phyloP scores from a whole-genome alignment of 257 asterid genomes.

The Gentiana straminea region DNA sequence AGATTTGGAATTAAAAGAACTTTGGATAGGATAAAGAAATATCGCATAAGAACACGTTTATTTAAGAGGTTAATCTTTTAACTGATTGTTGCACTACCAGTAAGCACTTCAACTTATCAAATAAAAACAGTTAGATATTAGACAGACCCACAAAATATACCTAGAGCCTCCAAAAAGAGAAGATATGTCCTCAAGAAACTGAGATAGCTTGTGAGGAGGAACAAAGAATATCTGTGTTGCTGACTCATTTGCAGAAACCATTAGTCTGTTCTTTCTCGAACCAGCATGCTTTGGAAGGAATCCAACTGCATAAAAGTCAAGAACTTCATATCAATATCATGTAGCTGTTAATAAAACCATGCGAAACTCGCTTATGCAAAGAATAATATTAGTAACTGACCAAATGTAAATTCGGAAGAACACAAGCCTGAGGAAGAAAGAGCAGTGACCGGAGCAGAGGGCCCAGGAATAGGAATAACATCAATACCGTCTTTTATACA shows the following conservation, averaged over 20 bases:
- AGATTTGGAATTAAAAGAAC: no score
- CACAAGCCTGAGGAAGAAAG: constrained; percentile 91
- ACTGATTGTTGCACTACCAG: no score
- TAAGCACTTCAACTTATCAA: no score
- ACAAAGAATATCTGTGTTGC: constrained; percentile 80
- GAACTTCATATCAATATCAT: constrained; percentile 8
- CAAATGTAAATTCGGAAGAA: constrained; percentile 82
- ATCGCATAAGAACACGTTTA: no score
- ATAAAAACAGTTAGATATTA: not conserved
- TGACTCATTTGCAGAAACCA: constrained; percentile 57
- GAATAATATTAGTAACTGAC: constrained; percentile 23
- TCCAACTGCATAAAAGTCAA: constrained; percentile 57
- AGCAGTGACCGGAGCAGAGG: constrained; percentile 84
- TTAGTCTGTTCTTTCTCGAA: constrained; percentile 69
- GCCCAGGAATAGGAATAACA: constrained; percentile 91
- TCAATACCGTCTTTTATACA: constrained; percentile 52
- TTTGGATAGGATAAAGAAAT: no score
- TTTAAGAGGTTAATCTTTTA: no score
- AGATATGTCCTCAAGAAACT: constrained; percentile 66
- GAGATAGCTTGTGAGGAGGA: constrained; percentile 87
- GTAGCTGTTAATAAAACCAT: not conserved
- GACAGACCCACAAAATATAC: constrained; percentile 24
- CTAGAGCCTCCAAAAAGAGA: constrained; percentile 57
- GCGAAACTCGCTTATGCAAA: not conserved
- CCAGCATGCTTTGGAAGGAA: constrained; percentile 85